Conservation (phyloP, 1,139 yeast genomes). For the Pichia sp. region DNA sequence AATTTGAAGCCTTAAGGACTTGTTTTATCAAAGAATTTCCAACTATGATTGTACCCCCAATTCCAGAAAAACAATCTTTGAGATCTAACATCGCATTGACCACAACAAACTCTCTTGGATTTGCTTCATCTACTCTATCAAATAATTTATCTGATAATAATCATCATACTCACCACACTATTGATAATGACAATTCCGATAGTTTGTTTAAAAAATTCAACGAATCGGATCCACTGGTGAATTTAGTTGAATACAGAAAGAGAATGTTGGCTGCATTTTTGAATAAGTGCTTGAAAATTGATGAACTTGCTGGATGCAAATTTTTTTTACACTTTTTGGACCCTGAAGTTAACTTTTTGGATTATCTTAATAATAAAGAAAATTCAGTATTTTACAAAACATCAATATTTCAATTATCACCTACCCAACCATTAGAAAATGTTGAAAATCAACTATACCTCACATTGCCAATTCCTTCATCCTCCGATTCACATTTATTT, state of each 20-base stretch:
- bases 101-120: constrained; percentile 24
- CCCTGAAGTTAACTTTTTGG: constrained; percentile 69
- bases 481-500: constrained; percentile 19
- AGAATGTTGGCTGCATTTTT: constrained; percentile 72
- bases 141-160: constrained; percentile 1
- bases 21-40: constrained; percentile 73
- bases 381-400: constrained; percentile 21
- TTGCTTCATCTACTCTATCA: constrained; percentile 8
- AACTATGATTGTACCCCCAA: constrained; percentile 80
- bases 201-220: background rate
- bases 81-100: constrained; percentile 29
- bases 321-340: constrained; percentile 75
- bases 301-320: constrained; percentile 50
- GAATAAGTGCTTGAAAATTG: constrained; percentile 62
- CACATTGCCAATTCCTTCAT: constrained; percentile 29
- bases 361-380: constrained; percentile 31
- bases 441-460: constrained; percentile 29
- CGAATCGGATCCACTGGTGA: constrained; percentile 15
- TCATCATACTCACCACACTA: background rate
- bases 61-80: constrained; percentile 81
- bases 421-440: constrained; percentile 25
- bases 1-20: constrained; percentile 76
- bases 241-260: constrained; percentile 57
- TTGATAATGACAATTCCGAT: constrained; percentile 3
- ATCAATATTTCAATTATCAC: constrained; percentile 28